Base-by-base conservation (phyloP, 164 flowering plant genomes). In the Chimonanthus praecox region DNA sequence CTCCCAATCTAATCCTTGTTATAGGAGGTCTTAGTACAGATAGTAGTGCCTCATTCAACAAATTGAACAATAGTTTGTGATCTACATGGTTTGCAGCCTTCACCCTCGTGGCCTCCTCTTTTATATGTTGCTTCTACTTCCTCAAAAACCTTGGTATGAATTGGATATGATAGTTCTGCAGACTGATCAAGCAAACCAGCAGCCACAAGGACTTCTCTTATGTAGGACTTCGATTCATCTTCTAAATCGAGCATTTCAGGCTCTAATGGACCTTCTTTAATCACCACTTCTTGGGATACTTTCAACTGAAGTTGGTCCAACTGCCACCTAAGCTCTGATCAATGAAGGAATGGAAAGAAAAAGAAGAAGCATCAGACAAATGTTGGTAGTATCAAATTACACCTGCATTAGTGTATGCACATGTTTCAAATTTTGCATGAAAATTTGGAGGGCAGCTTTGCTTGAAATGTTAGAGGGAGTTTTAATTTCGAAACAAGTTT, bases 151-250 rank as follows among this genome's bases (percentile, higher is more conserved):
- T 84, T 72, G 68, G 71, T 77, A 77, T 83, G 77, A 44, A 92
- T 83, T 9, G 86, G 90, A 77, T 83, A 87, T 54, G 86, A 78
- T 58, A 81, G 70, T 11, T 86, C 77, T 5, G 77, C 71, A 71
- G 88, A 78, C 70, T 86, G 86, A 69, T 84, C 80, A 66, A 87
- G 93, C 46, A 92, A 75, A 69, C 94, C 98, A 72, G 95, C 88
- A 74, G 88, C 89, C 74, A 92, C 72, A 9, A 95, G 94, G 74
- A 95, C 75, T 65, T 90, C 93, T 82, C 87, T 81, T 65, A 92
- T 73, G 77, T 87, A 93, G 64, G 84, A 78, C 79, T 89, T 85
- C 21, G 82, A 77, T 71, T 84, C 72, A 74, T 87, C 87, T 75
- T 84, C 88, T 70, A 84, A 45, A 64, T 85, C 86, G 44, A 50